Percentiles rank a stretch among this genome's conserved stretches.
These are phyloP conservation scores for Kalanchoe fedtschenkoi DNA, from an alignment of 164 flowering plant species.

Conservation along the genomic window DNA sequence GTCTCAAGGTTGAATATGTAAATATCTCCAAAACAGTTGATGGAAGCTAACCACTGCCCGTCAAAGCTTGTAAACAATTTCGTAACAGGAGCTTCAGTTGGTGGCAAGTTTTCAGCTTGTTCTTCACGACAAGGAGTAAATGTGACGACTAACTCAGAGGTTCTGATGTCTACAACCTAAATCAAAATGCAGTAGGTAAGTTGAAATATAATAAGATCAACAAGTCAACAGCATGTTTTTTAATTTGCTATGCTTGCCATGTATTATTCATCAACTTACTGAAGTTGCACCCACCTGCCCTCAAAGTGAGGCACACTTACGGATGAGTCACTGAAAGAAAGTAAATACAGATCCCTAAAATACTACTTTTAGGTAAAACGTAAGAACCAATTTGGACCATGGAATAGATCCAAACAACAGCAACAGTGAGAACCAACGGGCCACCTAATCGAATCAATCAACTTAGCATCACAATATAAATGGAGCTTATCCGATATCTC, in stretches of 20 bases:
- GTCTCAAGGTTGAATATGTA: constrained; percentile 76
- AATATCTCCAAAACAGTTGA: constrained; percentile 87
- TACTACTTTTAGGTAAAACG: no score
- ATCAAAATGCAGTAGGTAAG: constrained; percentile 1
- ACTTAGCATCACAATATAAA: no score
- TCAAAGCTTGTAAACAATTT: constrained; percentile 72
- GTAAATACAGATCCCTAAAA: no score
- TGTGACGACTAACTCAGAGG: constrained; percentile 34
- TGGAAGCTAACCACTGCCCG: constrained; percentile 90
- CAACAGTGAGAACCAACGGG: no score
- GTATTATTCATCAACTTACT: neutral
- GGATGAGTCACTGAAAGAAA: no score
- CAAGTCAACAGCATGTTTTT: neutral
- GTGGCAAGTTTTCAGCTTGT: constrained; percentile 29
- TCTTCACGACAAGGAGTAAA: constrained; percentile 60
- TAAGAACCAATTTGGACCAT: no score
- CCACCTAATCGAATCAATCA: no score
- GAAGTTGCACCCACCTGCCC: neutral
- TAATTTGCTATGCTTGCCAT: neutral
- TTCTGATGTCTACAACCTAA: constrained; percentile 62
- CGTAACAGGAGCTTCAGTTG: constrained; percentile 79
- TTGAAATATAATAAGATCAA: neutral
- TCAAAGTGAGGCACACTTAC: neutral
- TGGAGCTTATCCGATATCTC: no score
- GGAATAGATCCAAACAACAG: no score